phyloP scores from a whole-genome alignment of 805 yeast genomes.

The Schizosaccharomyces cryophilus region DNA sequence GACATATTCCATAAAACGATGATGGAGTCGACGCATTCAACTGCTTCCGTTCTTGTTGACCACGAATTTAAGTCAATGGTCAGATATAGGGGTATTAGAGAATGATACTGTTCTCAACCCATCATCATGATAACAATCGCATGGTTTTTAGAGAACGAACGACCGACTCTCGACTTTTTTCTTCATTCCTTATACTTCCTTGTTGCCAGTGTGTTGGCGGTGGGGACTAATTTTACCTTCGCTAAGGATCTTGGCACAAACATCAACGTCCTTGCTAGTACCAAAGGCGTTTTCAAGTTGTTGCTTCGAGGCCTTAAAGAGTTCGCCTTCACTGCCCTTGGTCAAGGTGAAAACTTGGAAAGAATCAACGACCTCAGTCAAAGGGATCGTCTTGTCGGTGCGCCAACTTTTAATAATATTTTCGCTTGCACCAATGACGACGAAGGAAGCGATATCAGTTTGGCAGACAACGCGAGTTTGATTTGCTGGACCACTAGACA shows the following conservation, averaged over 20 bases:
- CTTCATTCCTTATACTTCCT: not conserved
- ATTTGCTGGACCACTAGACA: not conserved
- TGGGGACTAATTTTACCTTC: not conserved
- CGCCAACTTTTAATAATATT: not conserved
- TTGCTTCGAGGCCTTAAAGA: not conserved
- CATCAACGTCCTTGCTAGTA: not conserved
- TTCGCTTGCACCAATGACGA: not conserved
- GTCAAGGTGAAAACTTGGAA: not conserved
- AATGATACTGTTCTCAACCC: no score
- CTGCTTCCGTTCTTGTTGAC: no score
- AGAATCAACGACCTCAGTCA: not conserved
- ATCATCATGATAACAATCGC: no score
- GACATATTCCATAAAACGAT: no score
- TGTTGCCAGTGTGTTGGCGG: not conserved
- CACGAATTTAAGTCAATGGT: no score
- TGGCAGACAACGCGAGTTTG: not conserved
- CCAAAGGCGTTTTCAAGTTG: not conserved
- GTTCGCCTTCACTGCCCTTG: not conserved
- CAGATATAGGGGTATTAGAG: no score
- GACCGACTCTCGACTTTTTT: no score
- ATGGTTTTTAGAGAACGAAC: no score
- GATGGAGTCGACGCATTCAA: no score
- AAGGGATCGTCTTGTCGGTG: not conserved
- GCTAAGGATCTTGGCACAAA: not conserved
- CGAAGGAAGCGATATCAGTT: not conserved